Evolutionary conservation across 208 protist genomes (phyloP).

Genomic region (Porcisia hertigi): DNA sequence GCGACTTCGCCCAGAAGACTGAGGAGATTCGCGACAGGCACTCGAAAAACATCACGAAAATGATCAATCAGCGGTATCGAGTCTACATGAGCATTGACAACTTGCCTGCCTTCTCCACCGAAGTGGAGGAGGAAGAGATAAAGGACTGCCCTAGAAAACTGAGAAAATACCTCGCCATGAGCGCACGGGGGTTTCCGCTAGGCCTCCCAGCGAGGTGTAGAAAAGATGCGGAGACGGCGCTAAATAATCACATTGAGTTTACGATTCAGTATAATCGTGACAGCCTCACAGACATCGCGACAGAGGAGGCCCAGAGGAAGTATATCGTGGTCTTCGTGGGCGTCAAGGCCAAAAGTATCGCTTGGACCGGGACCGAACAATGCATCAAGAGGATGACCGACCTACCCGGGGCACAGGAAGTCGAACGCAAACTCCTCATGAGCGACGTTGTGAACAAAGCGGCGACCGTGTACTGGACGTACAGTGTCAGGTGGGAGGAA

Average conservation of each 20-base stretch:
- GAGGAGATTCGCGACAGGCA: conserved; percentile 22
- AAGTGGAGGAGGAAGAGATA: conserved; percentile 3
- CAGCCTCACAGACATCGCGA: conserved; percentile 7
- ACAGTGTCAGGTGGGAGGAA: conserved; percentile 78
- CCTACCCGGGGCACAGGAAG: background rate
- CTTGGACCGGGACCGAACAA: conserved; percentile 7
- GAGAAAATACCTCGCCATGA: conserved; percentile 29
- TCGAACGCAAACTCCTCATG: conserved; percentile 24
- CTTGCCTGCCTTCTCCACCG: conserved; percentile 61
- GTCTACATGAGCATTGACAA: conserved; percentile 88
- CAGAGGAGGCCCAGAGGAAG: conserved; percentile 7
- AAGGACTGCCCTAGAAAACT: conserved; percentile 22
- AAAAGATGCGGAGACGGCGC: conserved; percentile 23
- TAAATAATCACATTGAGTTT: conserved; percentile 88
- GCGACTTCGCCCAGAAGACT: conserved; percentile 41
- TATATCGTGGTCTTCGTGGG: conserved; percentile 82
- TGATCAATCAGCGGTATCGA: conserved; percentile 80
- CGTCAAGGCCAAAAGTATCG: conserved; percentile 56
- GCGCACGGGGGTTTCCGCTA: conserved; percentile 66
- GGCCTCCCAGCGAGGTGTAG: conserved; percentile 52
- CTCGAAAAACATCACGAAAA: conserved; percentile 35
- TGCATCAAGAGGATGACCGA: conserved; percentile 6
- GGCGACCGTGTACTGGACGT: conserved; percentile 71
- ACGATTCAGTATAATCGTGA: conserved; percentile 67
- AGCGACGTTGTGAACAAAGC: conserved; percentile 28